These are phyloP conservation scores for Claviceps sp. DNA, from an alignment of 2,329 filamentous ascomycete species.

Conservation along the genomic window DNA sequence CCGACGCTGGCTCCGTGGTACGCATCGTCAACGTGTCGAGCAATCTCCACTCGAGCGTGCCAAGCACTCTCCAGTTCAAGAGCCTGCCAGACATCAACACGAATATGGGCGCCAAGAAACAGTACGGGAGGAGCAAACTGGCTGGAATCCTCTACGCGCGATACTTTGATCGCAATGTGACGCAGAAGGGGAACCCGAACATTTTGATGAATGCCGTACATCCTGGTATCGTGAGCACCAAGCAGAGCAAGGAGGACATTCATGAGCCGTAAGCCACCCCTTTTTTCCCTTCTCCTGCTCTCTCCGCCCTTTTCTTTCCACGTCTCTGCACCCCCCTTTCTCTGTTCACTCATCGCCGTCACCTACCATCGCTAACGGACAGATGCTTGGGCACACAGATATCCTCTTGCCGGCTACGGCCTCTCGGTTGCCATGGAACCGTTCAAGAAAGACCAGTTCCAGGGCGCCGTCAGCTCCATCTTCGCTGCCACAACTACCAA, in stretches of 20 bases:
- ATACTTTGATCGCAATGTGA: not conserved
- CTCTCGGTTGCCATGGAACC: not conserved
- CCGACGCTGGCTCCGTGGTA: not conserved
- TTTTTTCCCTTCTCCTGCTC: not conserved
- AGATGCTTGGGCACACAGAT: not conserved
- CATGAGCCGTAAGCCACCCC: not conserved
- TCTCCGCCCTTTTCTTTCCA: not conserved
- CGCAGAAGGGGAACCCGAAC: not conserved
- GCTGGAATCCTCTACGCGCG: not conserved
- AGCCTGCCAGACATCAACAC: not conserved
- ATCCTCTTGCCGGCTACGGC: conserved; percentile 1
- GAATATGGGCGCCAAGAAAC: not conserved
- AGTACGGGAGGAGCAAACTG: not conserved
- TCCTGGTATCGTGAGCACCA: conserved; percentile 1
- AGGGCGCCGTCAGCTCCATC: conserved; percentile 1
- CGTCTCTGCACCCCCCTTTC: too few relatives aligned
- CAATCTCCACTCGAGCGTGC: conserved; percentile 1
- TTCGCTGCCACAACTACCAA: not conserved
- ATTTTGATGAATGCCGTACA: not conserved
- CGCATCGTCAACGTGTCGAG: not conserved
- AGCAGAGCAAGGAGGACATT: not conserved
- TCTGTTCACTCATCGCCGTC: too few relatives aligned
- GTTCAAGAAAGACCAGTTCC: not conserved
- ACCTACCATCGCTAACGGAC: not conserved
- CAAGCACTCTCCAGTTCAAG: not conserved